Conservation (phyloP, 768 basidiomycete genomes). For the Russula sp. region DNA sequence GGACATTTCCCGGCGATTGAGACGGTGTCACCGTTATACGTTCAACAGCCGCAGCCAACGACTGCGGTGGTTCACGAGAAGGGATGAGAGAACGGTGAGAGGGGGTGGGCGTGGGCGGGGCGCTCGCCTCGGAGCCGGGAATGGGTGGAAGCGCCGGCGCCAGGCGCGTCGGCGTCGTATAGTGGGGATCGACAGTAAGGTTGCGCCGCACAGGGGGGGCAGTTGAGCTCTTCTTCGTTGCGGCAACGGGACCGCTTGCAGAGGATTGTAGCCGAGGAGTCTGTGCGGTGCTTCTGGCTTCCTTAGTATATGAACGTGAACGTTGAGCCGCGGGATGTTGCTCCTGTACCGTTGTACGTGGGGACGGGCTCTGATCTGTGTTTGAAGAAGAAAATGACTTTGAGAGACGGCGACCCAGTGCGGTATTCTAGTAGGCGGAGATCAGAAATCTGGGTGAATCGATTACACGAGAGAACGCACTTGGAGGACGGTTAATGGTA, state of each 20-base stretch:
- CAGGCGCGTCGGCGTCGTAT: conserved; percentile 30
- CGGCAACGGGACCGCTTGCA: conserved; percentile 1
- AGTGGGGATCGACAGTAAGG: conserved; percentile 21
- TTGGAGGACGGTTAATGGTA: conserved; percentile 86
- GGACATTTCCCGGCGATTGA: conserved; percentile 15
- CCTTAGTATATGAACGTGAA: conserved; percentile 23
- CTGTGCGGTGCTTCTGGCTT: conserved; percentile 2
- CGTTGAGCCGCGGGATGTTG: conserved; percentile 6
- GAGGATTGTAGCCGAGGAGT: conserved; percentile 20
- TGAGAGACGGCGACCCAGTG: conserved; percentile 68
- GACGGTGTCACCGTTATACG: conserved; percentile 44
- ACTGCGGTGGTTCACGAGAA: conserved; percentile 61
- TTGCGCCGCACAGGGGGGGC: conserved; percentile 26
- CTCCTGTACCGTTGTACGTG: conserved; percentile 9
- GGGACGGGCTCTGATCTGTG: conserved; percentile 31
- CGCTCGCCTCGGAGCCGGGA: conserved; percentile 58
- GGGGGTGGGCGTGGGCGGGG: conserved; percentile 50
- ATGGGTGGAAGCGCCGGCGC: conserved; percentile 36
- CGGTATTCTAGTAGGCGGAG: conserved; percentile 53
- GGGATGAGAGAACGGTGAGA: conserved; percentile 48
- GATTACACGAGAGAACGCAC: conserved; percentile 38
- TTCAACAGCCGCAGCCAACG: conserved; percentile 69
- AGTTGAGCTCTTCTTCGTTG: conserved; percentile 16
- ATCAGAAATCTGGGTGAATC: conserved; percentile 20
- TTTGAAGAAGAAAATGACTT: conserved; percentile 28